phyloP scores from a whole-genome alignment of 2,329 filamentous ascomycete species.

The Nothophoma quercina region DNA sequence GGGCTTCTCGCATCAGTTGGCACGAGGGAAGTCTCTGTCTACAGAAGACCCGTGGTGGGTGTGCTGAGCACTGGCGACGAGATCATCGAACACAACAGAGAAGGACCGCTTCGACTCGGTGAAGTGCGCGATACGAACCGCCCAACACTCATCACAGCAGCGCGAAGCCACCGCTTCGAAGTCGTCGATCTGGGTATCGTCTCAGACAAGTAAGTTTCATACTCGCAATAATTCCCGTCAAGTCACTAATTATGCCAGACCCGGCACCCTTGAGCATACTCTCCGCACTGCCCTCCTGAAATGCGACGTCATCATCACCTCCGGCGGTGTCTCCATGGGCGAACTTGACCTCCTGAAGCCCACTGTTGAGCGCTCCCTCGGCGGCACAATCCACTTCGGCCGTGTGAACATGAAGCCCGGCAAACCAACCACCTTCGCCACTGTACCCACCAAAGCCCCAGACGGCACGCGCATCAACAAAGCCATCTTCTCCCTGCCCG shows the following conservation, averaged over 20 bases:
- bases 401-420: slow-evolving; percentile 98
- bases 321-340: slow-evolving; percentile 96
- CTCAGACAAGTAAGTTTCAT: slow-evolving; percentile 64
- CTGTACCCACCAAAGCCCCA: slow-evolving; percentile 69
- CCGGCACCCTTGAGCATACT: slow-evolving; percentile 76
- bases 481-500: slow-evolving; percentile 87
- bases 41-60: slow-evolving; percentile 78
- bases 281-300: slow-evolving; percentile 77
- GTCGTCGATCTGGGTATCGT: slow-evolving; percentile 88
- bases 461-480: slow-evolving; percentile 63
- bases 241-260: slow-evolving; percentile 51
- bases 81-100: slow-evolving; percentile 76
- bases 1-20: slow-evolving; percentile 89
- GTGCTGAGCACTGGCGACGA: slow-evolving; percentile 95
- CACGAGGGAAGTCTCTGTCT: slow-evolving; percentile 73
- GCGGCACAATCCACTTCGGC: slow-evolving; percentile 94
- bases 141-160: slow-evolving; percentile 82
- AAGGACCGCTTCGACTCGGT: slow-evolving; percentile 71
- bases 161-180: slow-evolving; percentile 76
- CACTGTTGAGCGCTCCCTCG: slow-evolving; percentile 87
- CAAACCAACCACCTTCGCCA: slow-evolving; percentile 97
- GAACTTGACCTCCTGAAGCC: slow-evolving; percentile 96
- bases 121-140: slow-evolving; percentile 95
- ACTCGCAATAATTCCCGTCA: slow-evolving; percentile 15
- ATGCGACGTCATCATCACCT: slow-evolving; percentile 86